These are phyloP conservation scores for Chlorella variabilis DNA, from an alignment of 163 green algal species.

Conservation along the genomic window DNA sequence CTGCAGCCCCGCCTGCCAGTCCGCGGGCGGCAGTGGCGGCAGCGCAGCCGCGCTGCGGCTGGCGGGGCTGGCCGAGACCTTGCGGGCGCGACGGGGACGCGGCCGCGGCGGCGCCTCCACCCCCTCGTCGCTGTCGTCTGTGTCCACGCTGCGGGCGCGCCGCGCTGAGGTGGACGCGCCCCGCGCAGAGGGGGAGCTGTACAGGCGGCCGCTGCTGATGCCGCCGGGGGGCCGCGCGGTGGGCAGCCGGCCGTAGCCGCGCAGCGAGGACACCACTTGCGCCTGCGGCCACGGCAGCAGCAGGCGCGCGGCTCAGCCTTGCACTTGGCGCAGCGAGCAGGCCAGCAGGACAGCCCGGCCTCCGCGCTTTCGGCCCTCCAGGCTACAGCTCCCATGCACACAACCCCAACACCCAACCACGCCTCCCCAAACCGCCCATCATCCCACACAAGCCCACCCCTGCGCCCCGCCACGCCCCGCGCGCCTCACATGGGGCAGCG, in stretches of 20 bases:
- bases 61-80: conserved; percentile 12
- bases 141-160: not conserved
- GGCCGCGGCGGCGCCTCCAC: not conserved
- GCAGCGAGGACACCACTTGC: conserved; percentile 21
- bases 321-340: no score
- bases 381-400: not conserved
- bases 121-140: not conserved
- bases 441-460: no score
- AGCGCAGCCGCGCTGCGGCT: not conserved
- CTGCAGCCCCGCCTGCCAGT: conserved; percentile 16
- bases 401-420: no score
- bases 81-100: conserved; percentile 11
- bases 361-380: not conserved
- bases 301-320: no score
- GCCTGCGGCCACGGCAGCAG: not conserved
- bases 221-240: conserved; percentile 19
- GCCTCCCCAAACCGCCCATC: no score
- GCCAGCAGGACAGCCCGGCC: no score
- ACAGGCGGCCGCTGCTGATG: conserved; percentile 20
- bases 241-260: conserved; percentile 28
- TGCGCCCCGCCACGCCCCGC: no score
- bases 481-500: conserved; percentile 30
- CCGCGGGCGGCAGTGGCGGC: not conserved
- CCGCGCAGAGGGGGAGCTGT: not conserved
- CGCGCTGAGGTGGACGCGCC: not conserved